These are phyloP conservation scores for Euphorbia celastroides DNA, from an alignment of 441 rosid genomes.

Conservation along the genomic window DNA sequence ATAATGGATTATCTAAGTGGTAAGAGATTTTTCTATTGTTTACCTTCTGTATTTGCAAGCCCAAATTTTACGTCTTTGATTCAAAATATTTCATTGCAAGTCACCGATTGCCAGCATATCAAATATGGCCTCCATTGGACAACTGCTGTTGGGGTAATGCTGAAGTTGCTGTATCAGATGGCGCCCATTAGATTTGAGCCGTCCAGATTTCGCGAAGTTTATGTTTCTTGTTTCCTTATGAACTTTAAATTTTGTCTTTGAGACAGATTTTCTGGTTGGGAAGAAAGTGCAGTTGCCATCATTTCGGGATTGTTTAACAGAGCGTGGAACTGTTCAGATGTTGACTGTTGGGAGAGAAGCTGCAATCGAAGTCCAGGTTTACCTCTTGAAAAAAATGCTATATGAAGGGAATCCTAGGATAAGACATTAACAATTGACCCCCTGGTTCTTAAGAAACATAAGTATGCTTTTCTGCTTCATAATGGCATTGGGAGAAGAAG, in stretches of 20 bases:
- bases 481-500: background rate
- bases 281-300: constrained; percentile 88
- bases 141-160: constrained; percentile 95
- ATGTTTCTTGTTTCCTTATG: constrained; percentile 47
- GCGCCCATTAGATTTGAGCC: constrained; percentile 58
- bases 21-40: constrained; percentile 28
- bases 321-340: constrained; percentile 89
- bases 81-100: constrained; percentile 61
- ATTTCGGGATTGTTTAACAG: constrained; percentile 82
- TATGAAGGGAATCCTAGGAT: background rate
- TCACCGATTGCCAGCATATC: constrained; percentile 93
- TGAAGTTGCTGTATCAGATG: constrained; percentile 72
- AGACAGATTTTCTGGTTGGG: constrained; percentile 80
- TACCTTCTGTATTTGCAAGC: constrained; percentile 1
- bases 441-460: background rate
- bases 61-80: constrained; percentile 29
- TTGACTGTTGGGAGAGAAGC: constrained; percentile 85
- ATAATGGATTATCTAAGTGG: constrained; percentile 80
- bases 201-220: constrained; percentile 45
- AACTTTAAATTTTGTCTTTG: constrained; percentile 61
- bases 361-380: constrained; percentile 95
- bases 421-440: background rate
- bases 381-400: constrained; percentile 21
- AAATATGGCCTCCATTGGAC: constrained; percentile 76
- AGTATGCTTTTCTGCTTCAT: background rate